These are phyloP conservation scores for Porodaedalea pini DNA, from an alignment of 1,284 basidiomycete genomes.

Conservation along the genomic window DNA sequence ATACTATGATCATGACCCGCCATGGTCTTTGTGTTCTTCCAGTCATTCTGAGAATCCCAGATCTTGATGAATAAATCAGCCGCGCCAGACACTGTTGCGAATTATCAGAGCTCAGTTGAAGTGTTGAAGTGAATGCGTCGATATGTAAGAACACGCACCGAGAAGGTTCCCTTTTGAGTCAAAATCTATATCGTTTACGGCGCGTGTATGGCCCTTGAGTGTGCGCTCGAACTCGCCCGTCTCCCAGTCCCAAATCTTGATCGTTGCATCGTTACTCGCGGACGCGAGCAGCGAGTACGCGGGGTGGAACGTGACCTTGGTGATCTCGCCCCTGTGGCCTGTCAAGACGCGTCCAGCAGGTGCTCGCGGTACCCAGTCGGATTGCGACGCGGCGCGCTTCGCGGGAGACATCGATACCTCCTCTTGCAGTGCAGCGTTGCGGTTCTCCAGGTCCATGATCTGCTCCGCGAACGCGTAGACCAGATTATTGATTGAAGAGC, in stretches of 20 bases:
- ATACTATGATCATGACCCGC: conserved; percentile 78
- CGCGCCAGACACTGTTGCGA: conserved; percentile 60
- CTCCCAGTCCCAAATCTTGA: conserved; percentile 86
- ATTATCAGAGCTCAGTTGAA: conserved; percentile 7
- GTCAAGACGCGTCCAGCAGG: conserved; percentile 60
- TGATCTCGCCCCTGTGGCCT: conserved; percentile 63
- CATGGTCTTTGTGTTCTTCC: conserved; percentile 68
- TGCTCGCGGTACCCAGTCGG: conserved; percentile 67
- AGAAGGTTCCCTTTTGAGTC: conserved; percentile 65
- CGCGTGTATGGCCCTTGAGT: conserved; percentile 74
- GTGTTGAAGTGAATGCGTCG: not conserved
- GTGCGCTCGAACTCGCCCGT: conserved; percentile 77
- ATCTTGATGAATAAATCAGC: conserved; percentile 77
- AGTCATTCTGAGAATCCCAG: conserved; percentile 74
- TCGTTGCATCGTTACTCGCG: conserved; percentile 67
- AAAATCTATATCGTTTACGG: conserved; percentile 70
- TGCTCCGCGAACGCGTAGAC: conserved; percentile 26
- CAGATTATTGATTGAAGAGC: not conserved
- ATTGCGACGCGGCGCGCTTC: conserved; percentile 33
- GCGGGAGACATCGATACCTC: conserved; percentile 45
- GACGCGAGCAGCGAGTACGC: conserved; percentile 63
- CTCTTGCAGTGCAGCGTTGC: conserved; percentile 62
- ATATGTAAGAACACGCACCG: conserved; percentile 40
- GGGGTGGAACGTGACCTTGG: conserved; percentile 70
- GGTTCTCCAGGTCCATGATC: conserved; percentile 74